These are phyloP conservation scores for Periconia sp. DNA, from an alignment of 2,329 filamentous ascomycete genomes.

Conservation along the genomic window DNA sequence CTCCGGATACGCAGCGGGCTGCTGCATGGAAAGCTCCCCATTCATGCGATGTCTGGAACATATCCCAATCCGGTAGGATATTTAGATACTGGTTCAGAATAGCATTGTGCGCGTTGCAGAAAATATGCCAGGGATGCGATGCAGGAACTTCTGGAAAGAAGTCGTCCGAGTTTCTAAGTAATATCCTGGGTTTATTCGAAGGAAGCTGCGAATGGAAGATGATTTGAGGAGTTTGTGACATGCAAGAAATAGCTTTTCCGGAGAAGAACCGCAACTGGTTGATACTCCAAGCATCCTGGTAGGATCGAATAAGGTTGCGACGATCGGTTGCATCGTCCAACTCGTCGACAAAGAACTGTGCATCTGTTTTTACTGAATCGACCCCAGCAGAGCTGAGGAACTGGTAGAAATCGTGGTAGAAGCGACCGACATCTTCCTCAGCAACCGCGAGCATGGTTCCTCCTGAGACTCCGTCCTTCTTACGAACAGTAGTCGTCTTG, in stretches of 20 bases:
- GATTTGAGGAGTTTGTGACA: conserved; percentile 87
- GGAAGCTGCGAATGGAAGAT: conserved; percentile 85
- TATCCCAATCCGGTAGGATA: conserved; percentile 82
- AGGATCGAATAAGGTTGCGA: conserved; percentile 73
- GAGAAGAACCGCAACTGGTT: conserved; percentile 79
- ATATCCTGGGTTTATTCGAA: conserved; percentile 72
- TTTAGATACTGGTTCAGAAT: conserved; percentile 86
- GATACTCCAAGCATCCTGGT: conserved; percentile 86
- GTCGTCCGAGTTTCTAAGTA: conserved; percentile 86
- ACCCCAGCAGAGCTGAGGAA: conserved; percentile 78
- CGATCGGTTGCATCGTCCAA: conserved; percentile 72
- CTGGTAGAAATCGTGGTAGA: conserved; percentile 90
- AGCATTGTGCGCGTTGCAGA: conserved; percentile 88
- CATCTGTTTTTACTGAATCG: conserved; percentile 91
- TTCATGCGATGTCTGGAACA: conserved; percentile 71
- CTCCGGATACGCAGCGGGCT: conserved; percentile 85
- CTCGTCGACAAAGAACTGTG: conserved; percentile 86
- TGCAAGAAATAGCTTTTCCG: conserved; percentile 84
- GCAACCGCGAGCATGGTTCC: conserved; percentile 76
- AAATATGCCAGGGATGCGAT: conserved; percentile 94
- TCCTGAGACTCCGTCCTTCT: conserved; percentile 62
- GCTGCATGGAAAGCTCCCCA: conserved; percentile 89
- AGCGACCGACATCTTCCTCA: conserved; percentile 72
- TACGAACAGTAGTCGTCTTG: conserved; percentile 68
- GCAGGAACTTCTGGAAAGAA: conserved; percentile 85